Conservation (phyloP, 768 basidiomycete species). For the Xerocomellus intermedius region DNA sequence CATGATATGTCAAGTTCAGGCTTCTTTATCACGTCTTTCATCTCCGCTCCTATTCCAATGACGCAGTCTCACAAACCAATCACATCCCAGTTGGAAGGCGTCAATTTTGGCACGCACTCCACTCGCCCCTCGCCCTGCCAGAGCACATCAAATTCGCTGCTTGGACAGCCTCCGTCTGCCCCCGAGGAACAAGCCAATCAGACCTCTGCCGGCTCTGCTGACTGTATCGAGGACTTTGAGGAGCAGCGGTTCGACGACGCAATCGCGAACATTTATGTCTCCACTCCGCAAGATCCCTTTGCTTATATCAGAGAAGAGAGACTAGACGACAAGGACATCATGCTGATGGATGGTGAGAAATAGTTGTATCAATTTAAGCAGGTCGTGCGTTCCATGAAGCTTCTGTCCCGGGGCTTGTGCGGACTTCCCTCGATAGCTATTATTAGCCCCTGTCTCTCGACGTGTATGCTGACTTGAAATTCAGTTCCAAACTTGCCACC, state of each 20-base stretch:
- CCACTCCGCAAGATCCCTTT: constrained; percentile 24
- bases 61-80: constrained; percentile 17
- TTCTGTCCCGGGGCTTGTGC: constrained; percentile 24
- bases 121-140: constrained; percentile 23
- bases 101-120: constrained; percentile 18
- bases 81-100: constrained; percentile 17
- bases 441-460: constrained; percentile 18
- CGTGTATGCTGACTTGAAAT: constrained; percentile 18
- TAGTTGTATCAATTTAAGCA: constrained; percentile 7
- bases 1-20: constrained; percentile 30
- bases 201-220: not conserved
- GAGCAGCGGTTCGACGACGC: constrained; percentile 30
- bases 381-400: constrained; percentile 12
- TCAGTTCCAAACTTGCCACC: constrained; percentile 56
- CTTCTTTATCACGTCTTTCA: constrained; percentile 35
- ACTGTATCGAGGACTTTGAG: constrained; percentile 3
- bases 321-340: constrained; percentile 48
- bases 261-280: constrained; percentile 34
- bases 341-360: constrained; percentile 58
- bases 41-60: constrained; percentile 31
- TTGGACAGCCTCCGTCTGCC: constrained; percentile 25
- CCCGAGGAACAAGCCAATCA: not conserved
- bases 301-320: constrained; percentile 51
- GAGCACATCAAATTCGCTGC: constrained; percentile 17
- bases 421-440: constrained; percentile 16